These are phyloP conservation scores for Aspergillus brunneoviolaceus DNA, from an alignment of 2,329 filamentous ascomycete genomes.

Conservation along the genomic window DNA sequence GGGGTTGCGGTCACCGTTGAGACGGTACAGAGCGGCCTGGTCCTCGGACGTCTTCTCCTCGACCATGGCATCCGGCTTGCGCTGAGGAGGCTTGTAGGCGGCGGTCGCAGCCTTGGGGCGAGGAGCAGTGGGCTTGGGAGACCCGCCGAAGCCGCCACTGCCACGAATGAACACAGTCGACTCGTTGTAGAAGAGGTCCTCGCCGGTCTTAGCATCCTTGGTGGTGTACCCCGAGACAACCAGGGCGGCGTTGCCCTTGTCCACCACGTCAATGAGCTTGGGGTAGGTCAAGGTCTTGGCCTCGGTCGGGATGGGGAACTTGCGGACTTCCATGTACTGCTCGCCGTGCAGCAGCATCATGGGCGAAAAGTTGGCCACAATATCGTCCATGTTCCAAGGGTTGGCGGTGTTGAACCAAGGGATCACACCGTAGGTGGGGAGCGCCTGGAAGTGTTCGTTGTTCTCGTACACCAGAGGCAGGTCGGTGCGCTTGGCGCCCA, in stretches of 20 bases:
- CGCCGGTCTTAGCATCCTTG: slow-evolving; percentile 77
- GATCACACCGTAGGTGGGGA: slow-evolving; percentile 94
- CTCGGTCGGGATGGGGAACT: slow-evolving; percentile 85
- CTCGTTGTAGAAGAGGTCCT: slow-evolving; percentile 97
- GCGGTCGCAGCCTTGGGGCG: slow-evolving; percentile 80
- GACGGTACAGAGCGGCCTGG: slow-evolving; percentile 88
- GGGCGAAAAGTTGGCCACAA: slow-evolving; percentile 93
- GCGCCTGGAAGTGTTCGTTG: slow-evolving; percentile 84
- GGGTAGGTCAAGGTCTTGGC: slow-evolving; percentile 73
- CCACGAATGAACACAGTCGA: slow-evolving; percentile 89
- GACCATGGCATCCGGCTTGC: slow-evolving; percentile 75
- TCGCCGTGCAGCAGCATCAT: slow-evolving; percentile 99
- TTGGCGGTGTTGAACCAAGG: slow-evolving; percentile 84
- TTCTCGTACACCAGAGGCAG: slow-evolving; percentile 88
- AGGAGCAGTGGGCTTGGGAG: slow-evolving; percentile 63
- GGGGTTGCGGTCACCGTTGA: slow-evolving; percentile 94
- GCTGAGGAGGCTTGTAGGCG: slow-evolving; percentile 72
- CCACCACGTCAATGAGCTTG: slow-evolving; percentile 86
- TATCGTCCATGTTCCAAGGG: slow-evolving; percentile 75
- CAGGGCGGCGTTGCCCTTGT: slow-evolving; percentile 89
- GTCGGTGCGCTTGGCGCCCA: slow-evolving; percentile 88
- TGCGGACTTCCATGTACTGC: slow-evolving; percentile 93
- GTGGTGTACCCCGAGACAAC: slow-evolving; percentile 79
- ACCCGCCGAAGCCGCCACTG: slow-evolving; percentile 84
- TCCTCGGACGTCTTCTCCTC: slow-evolving; percentile 86